Base-by-base conservation (phyloP, 495 filamentous ascomycete genomes). In the Penicillium canariense region DNA sequence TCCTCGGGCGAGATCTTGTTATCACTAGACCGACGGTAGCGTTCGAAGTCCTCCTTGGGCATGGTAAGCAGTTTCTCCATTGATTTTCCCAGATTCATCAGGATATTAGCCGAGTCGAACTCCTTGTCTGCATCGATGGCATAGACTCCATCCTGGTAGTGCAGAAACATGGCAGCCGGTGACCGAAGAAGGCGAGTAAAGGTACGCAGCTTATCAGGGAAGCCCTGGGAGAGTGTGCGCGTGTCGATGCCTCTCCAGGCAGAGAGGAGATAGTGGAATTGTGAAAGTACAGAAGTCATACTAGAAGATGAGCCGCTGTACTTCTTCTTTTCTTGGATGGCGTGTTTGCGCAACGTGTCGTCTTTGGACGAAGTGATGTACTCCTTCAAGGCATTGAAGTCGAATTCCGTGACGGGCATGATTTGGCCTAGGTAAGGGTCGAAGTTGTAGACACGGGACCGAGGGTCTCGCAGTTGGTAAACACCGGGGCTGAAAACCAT, bases 121-220 rank as follows among this genome's bases (percentile, higher is more conserved):
- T 96, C 84, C 73, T 97, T 99, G 70, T 97, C 94, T 0, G 91
- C 89, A 71, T 99, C 94, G 56, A 99, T 96, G n/a, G 95, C 93
- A 67, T 97, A 97, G 1, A 80, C 77, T 3, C 89, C 91, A 67
- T 93, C 80, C 61, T 88, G 91, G 70, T 84, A 91, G 38, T 89
- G 84, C 22, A 97, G 72, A 61, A 97, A 96, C 60, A 92, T 84
- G 14, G 91, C 89, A 12, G 84, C 78, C 1, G 94, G 91, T 1
- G 79, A 80, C 49, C 84, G 81, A 54, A 83, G 76, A 34, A 96
- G 74, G 14, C 75, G 73, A 5, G 91, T 96, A 68, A 93, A 96
- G 1, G 73, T 76, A n/a, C 67, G 58, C 23, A 78, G 68, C 7
- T 81, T 77, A 0, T 81, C 76, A 0, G 74, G 70, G 61, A 97